Base-by-base conservation (phyloP, 805 yeast genomes). In the Yarrowia sp. region DNA sequence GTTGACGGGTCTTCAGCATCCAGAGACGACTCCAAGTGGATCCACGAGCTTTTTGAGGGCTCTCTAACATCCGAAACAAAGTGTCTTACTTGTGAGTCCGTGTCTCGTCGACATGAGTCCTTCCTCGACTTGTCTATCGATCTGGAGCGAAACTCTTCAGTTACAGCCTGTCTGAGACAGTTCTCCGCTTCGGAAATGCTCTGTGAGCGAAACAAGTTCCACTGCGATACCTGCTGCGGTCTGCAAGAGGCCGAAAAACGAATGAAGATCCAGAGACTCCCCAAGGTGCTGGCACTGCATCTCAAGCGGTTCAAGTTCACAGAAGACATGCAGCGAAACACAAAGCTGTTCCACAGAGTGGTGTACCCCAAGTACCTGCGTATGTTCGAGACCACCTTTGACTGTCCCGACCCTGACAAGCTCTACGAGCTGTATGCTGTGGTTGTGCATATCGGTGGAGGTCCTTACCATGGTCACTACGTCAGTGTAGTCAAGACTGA, bases 401-500 rank as follows among this genome's bases (percentile, higher is more conserved):
- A 83, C 70, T 72, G 83, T 58, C 76, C 76, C 28, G 75, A 79
- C 14, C 80, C 83, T 1, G 84, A 84, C 68, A 84, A 83, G 70
- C 79, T 86, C 17, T 95, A 92, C 72, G 97, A 92, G 71, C 77
- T 95, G 60, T 88, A 86, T 68, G 90, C 93, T 0, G 86, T 93
- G 47, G 95, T 95, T 11, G 92, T 95, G 10, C 99, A 95, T 73
- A 86, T 95, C 69, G 99, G 99, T 6, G 96, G 97, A 4, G 98
- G 98, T 0, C 98, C 98, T 1, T 92, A 91, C 78, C 97, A 92
- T 76, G 99, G 99, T 0, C 99, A 95, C 74, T 95, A 95, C 74
- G 93, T 95, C 9, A 83, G 96, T 0, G 78, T 95, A 5, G 88
- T 95, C 66, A 91, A 91, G 72, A 87, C 92, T 5, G 86, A 83